Percentiles rank a stretch among this genome's conserved stretches.
phyloP scores from a whole-genome alignment of 805 yeast genomes.

The Hanseniaspora lindneri region DNA sequence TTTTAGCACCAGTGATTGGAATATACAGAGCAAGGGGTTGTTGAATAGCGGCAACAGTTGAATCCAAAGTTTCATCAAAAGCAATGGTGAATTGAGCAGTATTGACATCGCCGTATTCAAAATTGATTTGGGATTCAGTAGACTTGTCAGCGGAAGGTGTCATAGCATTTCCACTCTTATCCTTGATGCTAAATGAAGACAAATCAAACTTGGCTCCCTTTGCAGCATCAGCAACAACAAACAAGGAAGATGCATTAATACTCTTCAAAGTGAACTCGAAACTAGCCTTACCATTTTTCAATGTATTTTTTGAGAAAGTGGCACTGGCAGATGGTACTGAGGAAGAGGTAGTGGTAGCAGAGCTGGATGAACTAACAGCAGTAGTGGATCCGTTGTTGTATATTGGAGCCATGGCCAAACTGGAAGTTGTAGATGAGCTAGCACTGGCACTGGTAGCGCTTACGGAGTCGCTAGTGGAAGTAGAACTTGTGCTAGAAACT shows the following conservation, averaged over 20 bases:
- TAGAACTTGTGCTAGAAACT: background rate
- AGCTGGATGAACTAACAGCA: background rate
- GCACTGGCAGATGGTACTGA: background rate
- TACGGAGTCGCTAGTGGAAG: background rate
- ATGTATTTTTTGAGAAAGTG: background rate
- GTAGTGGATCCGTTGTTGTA: background rate
- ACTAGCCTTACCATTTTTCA: conserved; percentile 2
- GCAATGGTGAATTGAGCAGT: background rate
- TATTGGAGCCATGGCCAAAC: background rate
- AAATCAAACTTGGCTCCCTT: background rate
- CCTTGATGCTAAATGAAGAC: conserved; percentile 2
- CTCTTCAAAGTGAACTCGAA: background rate
- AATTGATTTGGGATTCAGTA: background rate
- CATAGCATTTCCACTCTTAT: background rate
- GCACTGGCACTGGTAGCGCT: background rate
- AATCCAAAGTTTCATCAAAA: background rate
- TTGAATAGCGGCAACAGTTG: background rate
- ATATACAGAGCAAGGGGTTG: conserved; percentile 1
- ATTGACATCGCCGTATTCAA: background rate
- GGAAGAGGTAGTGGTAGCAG: background rate
- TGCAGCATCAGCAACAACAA: conserved; percentile 1
- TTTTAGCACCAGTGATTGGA: background rate
- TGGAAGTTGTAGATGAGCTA: background rate
- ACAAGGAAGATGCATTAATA: background rate
- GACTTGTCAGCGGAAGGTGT: background rate